Evolutionary conservation across 1,284 basidiomycete genomes (phyloP), one percentile per base, ranked within the genome.

Genomic region (Golubevia pallescens): DNA sequence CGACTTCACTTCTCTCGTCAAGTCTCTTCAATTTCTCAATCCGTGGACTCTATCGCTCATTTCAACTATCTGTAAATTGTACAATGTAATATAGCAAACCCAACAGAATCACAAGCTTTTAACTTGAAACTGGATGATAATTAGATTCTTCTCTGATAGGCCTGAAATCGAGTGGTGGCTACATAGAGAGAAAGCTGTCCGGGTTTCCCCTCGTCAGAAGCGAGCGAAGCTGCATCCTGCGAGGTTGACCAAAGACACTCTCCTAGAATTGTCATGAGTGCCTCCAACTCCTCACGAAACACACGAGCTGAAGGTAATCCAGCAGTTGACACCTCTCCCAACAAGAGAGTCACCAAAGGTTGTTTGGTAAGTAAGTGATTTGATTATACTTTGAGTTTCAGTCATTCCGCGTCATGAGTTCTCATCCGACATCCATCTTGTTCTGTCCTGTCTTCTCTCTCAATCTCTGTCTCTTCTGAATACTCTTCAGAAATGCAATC

Each of bases 241-340:
- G n/a, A n/a, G n/a, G n/a, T n/a, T n/a, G n/a, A n/a, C n/a, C n/a
- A n/a, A n/a, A n/a, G n/a, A n/a, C n/a, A n/a, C n/a, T n/a, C n/a
- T n/a, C n/a, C n/a, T n/a, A n/a, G n/a, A n/a, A n/a, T n/a, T n/a
- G n/a, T n/a, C n/a, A n/a, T n/a, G n/a, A n/a, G n/a, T n/a, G n/a
- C n/a, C 32, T 63, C 53, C 24, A 23, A 16, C 64, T 57, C 56
- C 20, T 8, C 56, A 10, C 21, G 19, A 32, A 20, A 20, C 10
- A 10, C 19, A 62, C 61, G 3, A 66, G 68, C 1, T 61, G 77
- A 23, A 66, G 75, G 1, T 74, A 75, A 6, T 80, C 78, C 67
- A 77, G 75, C 58, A 71, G 76, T 58, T 72, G 71, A 2, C 75
- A 77, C 34, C 68, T 80, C 1, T 80, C 78, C 56, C 63, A 73